These are phyloP conservation scores for Epichloe baconii DNA, from an alignment of 2,329 filamentous ascomycete species.

Conservation along the genomic window DNA sequence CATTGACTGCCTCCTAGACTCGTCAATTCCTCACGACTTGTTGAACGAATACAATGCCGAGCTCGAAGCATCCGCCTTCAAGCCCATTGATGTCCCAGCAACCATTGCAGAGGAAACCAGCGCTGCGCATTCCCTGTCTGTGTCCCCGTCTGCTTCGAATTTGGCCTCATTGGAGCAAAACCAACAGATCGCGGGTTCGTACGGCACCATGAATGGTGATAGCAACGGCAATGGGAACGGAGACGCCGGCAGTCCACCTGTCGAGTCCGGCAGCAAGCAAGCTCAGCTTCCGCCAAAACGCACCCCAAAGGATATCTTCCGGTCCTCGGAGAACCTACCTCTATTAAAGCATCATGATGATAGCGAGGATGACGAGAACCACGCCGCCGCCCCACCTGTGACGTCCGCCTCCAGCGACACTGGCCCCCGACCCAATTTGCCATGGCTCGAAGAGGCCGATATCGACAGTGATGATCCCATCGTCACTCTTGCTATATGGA, in stretches of 20 bases:
- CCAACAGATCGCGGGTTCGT: conserved; percentile 9
- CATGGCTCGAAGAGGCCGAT: conserved; percentile 58
- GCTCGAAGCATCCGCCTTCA: conserved; percentile 40
- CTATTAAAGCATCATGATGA: conserved; percentile 39
- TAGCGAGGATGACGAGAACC: conserved; percentile 14
- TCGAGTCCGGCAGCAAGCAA: conserved; percentile 7
- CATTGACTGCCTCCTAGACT: conserved; percentile 82
- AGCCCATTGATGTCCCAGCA: conserved; percentile 48
- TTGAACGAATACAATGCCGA: conserved; percentile 74
- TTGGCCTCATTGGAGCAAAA: conserved; percentile 6
- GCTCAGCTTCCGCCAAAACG: conserved; percentile 46
- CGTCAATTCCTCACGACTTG: conserved; percentile 79
- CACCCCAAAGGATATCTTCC: conserved; percentile 79
- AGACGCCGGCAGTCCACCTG: conserved; percentile 17
- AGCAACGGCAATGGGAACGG: conserved; percentile 13
- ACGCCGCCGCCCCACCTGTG: conserved; percentile 20
- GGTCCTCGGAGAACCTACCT: conserved; percentile 55
- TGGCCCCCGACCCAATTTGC: conserved; percentile 43
- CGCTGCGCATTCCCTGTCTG: conserved; percentile 15
- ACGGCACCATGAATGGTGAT: conserved; percentile 17
- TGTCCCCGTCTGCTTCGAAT: conserved; percentile 7
- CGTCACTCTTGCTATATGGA: conserved; percentile 76
- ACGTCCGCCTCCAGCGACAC: conserved; percentile 11
- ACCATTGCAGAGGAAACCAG: conserved; percentile 62
- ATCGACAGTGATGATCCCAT: conserved; percentile 61